phyloP scores from a whole-genome alignment of 495 filamentous ascomycete species.

The Hyaloscypha finlandica region DNA sequence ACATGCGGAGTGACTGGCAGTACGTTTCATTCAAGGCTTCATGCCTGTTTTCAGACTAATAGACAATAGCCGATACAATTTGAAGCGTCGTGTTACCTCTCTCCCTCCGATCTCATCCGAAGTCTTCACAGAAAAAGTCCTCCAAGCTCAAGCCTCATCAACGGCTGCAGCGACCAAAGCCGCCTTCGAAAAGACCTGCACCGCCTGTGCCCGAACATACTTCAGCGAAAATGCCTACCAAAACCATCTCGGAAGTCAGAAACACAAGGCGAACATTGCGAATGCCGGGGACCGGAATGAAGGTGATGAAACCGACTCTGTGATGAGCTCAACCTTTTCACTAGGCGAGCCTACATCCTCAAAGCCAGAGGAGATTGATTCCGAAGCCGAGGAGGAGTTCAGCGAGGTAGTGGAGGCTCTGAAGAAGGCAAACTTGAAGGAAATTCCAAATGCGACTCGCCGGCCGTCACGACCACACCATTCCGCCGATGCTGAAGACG shows the following conservation, averaged over 20 bases:
- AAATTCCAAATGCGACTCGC: slow-evolving; percentile 41
- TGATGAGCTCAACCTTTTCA: slow-evolving; percentile 90
- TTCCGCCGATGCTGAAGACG: slow-evolving; percentile 34
- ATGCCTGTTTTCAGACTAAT: slow-evolving; percentile 9
- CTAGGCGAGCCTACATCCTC: slow-evolving; percentile 62
- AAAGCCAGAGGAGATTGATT: slow-evolving; percentile 48
- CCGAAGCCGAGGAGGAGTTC: slow-evolving; percentile 67
- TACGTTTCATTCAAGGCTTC: slow-evolving; percentile 50
- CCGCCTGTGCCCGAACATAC: slow-evolving; percentile 86
- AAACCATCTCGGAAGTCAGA: slow-evolving; percentile 90
- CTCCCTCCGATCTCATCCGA: slow-evolving; percentile 92
- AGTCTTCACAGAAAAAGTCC: slow-evolving; percentile 92
- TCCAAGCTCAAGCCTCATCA: slow-evolving; percentile 84
- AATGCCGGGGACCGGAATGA: slow-evolving; percentile 36
- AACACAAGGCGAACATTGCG: slow-evolving; percentile 73
- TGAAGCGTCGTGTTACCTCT: slow-evolving; percentile 91
- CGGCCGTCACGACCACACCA: slow-evolving; percentile 32
- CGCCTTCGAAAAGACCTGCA: slow-evolving; percentile 81
- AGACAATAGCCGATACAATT: slow-evolving; percentile 81
- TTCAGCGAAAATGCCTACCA: slow-evolving; percentile 94
- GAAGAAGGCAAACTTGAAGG: slow-evolving; percentile 69
- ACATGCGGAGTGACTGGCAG: slow-evolving; percentile 99
- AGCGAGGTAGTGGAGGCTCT: slow-evolving; percentile 75
- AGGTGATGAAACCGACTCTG: slow-evolving; percentile 76
- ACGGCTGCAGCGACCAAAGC: slow-evolving; percentile 85